Conservation (phyloP, 495 filamentous ascomycete species). For the Podospora australis region DNA sequence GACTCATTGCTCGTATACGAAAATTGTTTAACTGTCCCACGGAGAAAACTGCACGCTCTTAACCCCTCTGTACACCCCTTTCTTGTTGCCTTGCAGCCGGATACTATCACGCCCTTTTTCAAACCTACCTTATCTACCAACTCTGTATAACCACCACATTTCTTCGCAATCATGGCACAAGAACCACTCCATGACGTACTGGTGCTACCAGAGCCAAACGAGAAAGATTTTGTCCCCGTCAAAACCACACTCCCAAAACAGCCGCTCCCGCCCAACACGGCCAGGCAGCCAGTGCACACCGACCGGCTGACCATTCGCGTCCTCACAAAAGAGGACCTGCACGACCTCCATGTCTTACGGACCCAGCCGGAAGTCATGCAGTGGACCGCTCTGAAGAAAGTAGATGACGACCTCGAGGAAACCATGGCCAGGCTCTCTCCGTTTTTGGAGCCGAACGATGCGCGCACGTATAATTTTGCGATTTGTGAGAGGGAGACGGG, state of each 20-base stretch:
- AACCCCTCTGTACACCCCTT: no score
- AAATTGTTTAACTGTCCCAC: no score
- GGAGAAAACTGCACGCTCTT: no score
- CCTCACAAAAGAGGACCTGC: conserved; percentile 29
- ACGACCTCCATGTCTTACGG: conserved; percentile 34
- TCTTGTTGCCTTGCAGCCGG: no score
- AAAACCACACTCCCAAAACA: conserved; percentile 30
- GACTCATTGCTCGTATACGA: no score
- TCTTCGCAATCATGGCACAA: background rate
- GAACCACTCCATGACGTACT: no score
- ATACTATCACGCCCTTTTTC: no score
- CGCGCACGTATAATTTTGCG: conserved; percentile 31
- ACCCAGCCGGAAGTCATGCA: conserved; percentile 47
- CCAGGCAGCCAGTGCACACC: conserved; percentile 29
- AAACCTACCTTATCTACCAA: no score
- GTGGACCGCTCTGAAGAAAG: conserved; percentile 31
- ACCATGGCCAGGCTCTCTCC: conserved; percentile 25
- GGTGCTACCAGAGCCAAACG: conserved; percentile 1
- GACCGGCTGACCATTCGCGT: conserved; percentile 41
- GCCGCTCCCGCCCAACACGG: conserved; percentile 23
- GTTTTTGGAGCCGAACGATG: conserved; percentile 29
- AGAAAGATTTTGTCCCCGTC: conserved; percentile 17
- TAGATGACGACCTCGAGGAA: conserved; percentile 30
- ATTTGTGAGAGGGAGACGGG: conserved; percentile 31
- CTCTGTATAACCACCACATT: no score